These are phyloP conservation scores for Bipolaris oryzae DNA, from an alignment of 2,329 filamentous ascomycete species.

Conservation along the genomic window DNA sequence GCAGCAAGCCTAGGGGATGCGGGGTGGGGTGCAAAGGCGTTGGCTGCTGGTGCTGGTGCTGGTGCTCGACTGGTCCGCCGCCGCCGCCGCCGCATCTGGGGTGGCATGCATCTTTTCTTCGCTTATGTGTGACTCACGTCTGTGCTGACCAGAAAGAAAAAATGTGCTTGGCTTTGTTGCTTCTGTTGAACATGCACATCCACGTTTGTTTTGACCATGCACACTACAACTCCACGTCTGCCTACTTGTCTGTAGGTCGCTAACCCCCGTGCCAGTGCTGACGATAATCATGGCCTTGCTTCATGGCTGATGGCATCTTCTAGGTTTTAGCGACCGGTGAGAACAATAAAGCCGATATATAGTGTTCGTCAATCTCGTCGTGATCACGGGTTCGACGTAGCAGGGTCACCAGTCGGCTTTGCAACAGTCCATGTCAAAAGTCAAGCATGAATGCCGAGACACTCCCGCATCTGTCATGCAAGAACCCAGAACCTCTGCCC, in stretches of 20 bases:
- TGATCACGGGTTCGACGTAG: not conserved
- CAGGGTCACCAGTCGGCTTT: not conserved
- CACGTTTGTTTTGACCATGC: constrained; percentile 5
- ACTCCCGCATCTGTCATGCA: not conserved
- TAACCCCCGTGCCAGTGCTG: not conserved
- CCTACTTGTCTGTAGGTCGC: not conserved
- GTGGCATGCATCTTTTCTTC: constrained; percentile 18
- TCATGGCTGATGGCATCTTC: not conserved
- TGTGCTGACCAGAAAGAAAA: constrained; percentile 26
- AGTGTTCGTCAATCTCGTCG: not conserved
- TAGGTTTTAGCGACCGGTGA: not conserved
- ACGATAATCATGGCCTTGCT: not conserved
- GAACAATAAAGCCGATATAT: not conserved
- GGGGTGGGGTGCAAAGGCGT: constrained; percentile 4
- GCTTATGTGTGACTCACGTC: constrained; percentile 35
- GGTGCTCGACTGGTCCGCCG: not conserved
- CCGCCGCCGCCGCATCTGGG: constrained; percentile 10
- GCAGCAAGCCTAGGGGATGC: constrained; percentile 3
- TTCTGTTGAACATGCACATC: constrained; percentile 20
- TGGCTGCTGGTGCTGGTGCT: not conserved
- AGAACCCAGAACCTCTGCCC: not conserved
- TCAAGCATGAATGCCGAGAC: not conserved
- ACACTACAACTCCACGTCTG: not conserved
- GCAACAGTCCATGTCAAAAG: not conserved
- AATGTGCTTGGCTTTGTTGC: constrained; percentile 8